Evolutionary conservation across 2,329 filamentous ascomycete genomes (phyloP).

Genomic region (Colletotrichum tamarilloi): DNA sequence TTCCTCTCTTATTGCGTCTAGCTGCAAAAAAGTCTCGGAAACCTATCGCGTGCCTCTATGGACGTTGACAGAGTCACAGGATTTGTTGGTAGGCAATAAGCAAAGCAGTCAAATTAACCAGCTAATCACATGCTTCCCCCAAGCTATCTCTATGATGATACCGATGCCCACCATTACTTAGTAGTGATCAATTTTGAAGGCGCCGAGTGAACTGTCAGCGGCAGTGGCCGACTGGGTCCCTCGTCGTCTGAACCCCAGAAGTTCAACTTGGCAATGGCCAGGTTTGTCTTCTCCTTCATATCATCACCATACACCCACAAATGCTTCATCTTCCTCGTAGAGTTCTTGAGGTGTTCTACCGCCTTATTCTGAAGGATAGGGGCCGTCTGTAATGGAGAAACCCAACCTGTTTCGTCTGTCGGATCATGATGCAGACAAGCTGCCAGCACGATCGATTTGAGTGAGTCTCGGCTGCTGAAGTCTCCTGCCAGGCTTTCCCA

Average conservation of each 20-base stretch:
- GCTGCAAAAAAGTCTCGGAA: not conserved
- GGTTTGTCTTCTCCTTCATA: constrained; percentile 11
- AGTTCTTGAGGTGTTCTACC: not conserved
- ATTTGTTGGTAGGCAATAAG: too few species aligned
- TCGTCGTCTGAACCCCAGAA: not conserved
- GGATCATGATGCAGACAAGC: constrained; percentile 5
- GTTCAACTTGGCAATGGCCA: constrained; percentile 21
- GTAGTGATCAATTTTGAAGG: not conserved
- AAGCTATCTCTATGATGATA: too few species aligned
- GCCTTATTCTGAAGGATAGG: not conserved
- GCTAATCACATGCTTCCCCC: not conserved
- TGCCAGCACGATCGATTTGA: not conserved
- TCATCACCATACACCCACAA: constrained; percentile 13
- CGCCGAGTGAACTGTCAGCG: not conserved
- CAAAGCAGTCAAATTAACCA: not conserved
- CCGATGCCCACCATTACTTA: too few species aligned
- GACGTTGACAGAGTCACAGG: too few species aligned
- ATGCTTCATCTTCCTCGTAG: not conserved
- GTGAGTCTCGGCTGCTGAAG: not conserved
- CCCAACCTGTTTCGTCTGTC: not conserved
- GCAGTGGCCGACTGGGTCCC: not conserved
- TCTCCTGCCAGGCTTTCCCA: not conserved
- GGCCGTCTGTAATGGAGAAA: not conserved
- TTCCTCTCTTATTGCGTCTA: not conserved
- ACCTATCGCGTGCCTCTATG: not conserved